Base-by-base conservation (phyloP, 2,329 filamentous ascomycete genomes). In the Colletotrichum kahawae region DNA sequence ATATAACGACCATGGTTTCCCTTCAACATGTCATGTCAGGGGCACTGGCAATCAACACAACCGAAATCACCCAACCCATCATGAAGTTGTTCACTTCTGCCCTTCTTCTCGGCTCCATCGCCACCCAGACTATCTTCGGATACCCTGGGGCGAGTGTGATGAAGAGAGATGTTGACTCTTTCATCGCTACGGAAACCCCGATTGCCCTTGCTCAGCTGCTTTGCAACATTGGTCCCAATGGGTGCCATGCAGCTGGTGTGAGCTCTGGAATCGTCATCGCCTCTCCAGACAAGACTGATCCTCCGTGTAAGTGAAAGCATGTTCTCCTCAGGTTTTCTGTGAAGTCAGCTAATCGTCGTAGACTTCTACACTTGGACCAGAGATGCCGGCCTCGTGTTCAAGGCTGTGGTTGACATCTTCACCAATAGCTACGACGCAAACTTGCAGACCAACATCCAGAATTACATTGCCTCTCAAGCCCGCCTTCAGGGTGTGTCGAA, bases 291-390 rank as follows among this genome's bases (percentile, higher is more conserved):
- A 89, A 83, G 43, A 77, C 78, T 18, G 84, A 89, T 66, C 91
- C 91, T 7, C 85, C 91, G 78, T 93, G 90, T 92, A 83, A 84
- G 88, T 38, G 21, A 4, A 5, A 16, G 5, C 31, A 7, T 34
- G 8, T 5, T 34, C 10, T 12, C 18, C 38, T n/a, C 5, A n/a
- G 38, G 18, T n/a, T 48, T 12, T 48, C 18, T 34, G 18, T 27
- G 21, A 8, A 27, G 34, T 13, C 21, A 18, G 31, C n/a, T 63
- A 27, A 34, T 43, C 13, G 6, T 43, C 9, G 27, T 67, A 95
- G 93, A 96, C 82, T 95, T 90, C 80, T 96, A 92, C 80, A 95
- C 93, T 1, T 96, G 94, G 94, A 95, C 92, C 2, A 87, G 94
- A 79, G 94, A 96, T 82, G 90, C 93, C 18, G 93, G 92, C 29